Percentiles rank a stretch among this genome's conserved stretches.
Conservation (phyloP, 257 asterid species). For the Fraxinus cuspidata region DNA sequence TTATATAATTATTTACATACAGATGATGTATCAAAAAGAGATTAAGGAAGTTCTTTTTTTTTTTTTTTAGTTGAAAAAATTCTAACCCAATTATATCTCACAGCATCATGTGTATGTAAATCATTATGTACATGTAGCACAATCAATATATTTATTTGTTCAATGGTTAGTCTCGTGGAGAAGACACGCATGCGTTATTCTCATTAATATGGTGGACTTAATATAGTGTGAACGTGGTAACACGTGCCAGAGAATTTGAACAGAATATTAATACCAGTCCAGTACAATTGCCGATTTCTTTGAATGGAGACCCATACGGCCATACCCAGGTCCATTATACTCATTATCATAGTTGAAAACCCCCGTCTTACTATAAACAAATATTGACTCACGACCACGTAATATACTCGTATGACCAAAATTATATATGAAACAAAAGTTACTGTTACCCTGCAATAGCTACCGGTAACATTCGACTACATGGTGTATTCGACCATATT, state of each 20-base stretch:
- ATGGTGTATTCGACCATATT: neutral
- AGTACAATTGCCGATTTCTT: constrained; percentile 28
- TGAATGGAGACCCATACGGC: neutral
- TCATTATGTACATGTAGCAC: too few species aligned
- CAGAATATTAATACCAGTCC: neutral
- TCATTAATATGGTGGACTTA: constrained; percentile 6
- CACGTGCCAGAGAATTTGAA: constrained; percentile 14
- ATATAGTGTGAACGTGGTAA: constrained; percentile 38
- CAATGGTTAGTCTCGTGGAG: neutral
- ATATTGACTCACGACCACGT: neutral
- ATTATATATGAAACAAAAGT: too few species aligned
- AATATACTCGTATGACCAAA: neutral
- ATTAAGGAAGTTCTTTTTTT: too few species aligned
- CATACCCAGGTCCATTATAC: neutral
- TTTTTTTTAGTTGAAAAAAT: too few species aligned
- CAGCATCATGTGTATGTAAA: too few species aligned
- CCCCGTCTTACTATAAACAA: neutral
- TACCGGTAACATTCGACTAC: neutral
- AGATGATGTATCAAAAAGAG: too few species aligned
- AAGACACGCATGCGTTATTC: neutral
- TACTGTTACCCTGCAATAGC: neutral
- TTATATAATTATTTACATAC: too few species aligned
- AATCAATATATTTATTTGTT: too few species aligned
- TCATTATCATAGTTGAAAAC: neutral
- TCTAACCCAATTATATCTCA: too few species aligned